Base-by-base conservation (phyloP, 176 grass and related monocot species). In the Pharus latifolius region DNA sequence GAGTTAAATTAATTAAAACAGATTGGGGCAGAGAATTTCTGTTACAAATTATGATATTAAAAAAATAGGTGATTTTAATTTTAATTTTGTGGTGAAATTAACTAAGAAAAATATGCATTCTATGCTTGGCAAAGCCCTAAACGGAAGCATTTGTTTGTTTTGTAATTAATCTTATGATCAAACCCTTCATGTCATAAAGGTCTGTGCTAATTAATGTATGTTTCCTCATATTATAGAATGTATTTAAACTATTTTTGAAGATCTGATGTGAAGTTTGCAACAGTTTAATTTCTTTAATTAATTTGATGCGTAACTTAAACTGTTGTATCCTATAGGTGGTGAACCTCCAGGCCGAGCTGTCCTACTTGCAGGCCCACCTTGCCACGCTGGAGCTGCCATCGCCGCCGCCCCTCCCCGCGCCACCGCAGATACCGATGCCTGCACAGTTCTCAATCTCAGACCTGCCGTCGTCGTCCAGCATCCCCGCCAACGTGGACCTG, bases 261-360 rank as follows among this genome's bases (percentile, higher is more conserved):
- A 38, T 79, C 14, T 79, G 5, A 20, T 60, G 51, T 42, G 9
- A 61, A 26, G 8, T 51, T 76, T 29, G 6, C 45, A 6, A 15
- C 7, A 15, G 18, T 18, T 12, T 24, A 1, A 7, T 54, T 18
- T 12, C 0, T 17, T 25, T 12, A 27, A 5, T 60, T 37, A 65
- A 25, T 20, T 51, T 63, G 23, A 11, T 32, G 34, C 15, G 35
- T 42, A 28, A 14, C 56, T 17, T 66, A 16, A 17, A 6, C 6
- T 14, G 18, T 23, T 0, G 67, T n/a, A 19, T 78, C 11, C 32
- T 12, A 4, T 46, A 93, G 90, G 86, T 94, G 28, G 82, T 74
- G 12, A 86, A 70, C 64, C 82, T 94, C 31, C 86, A 94, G 73
- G 43, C 82, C 5, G 90, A 93, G 64, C 78, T 93, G 10, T 73